Percentiles rank a stretch among this genome's conserved stretches.
Conservation (phyloP, 768 basidiomycete species). For the Naganishia kalamii region DNA sequence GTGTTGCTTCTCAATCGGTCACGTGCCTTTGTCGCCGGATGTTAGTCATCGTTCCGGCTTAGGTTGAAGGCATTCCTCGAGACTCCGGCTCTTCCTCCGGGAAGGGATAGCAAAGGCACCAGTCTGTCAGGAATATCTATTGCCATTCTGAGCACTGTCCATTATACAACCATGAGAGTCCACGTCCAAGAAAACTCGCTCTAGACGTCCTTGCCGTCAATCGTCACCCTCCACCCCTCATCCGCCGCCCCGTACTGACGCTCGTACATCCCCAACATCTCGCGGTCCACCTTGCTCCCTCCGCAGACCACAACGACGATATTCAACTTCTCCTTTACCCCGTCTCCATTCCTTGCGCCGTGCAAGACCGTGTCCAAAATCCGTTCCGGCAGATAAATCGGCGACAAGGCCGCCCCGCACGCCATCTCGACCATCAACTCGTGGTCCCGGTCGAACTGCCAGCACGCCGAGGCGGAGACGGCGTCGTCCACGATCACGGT, state of each 20-base stretch:
- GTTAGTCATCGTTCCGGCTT: too few species aligned
- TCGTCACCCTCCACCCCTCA: conserved; percentile 17
- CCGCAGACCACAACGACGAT: conserved; percentile 28
- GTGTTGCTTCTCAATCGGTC: too few species aligned
- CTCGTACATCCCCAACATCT: conserved; percentile 16
- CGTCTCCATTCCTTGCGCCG: neutral
- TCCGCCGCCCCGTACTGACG: conserved; percentile 6
- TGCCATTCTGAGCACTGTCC: too few species aligned
- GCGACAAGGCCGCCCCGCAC: conserved; percentile 10
- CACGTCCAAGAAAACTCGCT: neutral
- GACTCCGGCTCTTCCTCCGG: too few species aligned
- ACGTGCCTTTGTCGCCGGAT: too few species aligned
- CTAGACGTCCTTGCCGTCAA: conserved; percentile 15
- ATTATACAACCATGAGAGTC: neutral
- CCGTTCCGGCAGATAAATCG: conserved; percentile 12
- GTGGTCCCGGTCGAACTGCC: conserved; percentile 18
- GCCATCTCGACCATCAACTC: conserved; percentile 20
- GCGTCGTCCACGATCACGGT: conserved; percentile 21
- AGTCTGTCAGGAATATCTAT: neutral
- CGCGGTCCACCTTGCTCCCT: conserved; percentile 19
- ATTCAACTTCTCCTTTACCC: conserved; percentile 17
- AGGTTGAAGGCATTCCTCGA: too few species aligned
- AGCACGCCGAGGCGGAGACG: conserved; percentile 17
- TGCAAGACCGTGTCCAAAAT: neutral
- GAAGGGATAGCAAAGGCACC: neutral